phyloP scores from a whole-genome alignment of 129 eudicot genomes.

The Erigeron canadensis region DNA sequence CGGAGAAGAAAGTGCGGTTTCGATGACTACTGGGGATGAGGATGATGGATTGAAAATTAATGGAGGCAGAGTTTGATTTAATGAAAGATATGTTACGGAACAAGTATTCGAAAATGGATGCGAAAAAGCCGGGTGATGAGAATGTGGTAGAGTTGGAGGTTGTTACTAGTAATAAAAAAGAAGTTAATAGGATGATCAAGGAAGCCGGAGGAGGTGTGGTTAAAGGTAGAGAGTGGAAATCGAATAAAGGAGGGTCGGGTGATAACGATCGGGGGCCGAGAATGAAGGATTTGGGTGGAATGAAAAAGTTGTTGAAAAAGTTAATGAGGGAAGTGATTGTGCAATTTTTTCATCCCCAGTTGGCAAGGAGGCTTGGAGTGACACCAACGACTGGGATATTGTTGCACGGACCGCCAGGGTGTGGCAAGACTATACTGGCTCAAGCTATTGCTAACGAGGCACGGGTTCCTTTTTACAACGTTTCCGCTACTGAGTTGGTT shows the following conservation, averaged over 20 bases:
- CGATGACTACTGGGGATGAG: conserved; percentile 56
- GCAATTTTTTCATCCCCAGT: conserved; percentile 64
- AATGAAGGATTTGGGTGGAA: conserved; percentile 91
- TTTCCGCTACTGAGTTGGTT: conserved; percentile 90
- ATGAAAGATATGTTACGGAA: conserved; percentile 61
- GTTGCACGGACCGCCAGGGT: conserved; percentile 96
- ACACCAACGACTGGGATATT: conserved; percentile 73
- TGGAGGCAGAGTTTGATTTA: conserved; percentile 74
- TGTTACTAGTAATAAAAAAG: conserved; percentile 24
- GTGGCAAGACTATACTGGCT: conserved; percentile 92
- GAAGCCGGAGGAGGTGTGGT: conserved; percentile 14
- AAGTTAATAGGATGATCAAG: conserved; percentile 34
- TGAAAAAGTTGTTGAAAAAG: conserved; percentile 60
- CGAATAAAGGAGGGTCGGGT: conserved; percentile 29
- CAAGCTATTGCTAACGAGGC: conserved; percentile 95
- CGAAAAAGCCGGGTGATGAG: conserved; percentile 29
- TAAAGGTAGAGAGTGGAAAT: conserved; percentile 12
- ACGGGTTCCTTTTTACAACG: conserved; percentile 72
- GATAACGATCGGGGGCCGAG: conserved; percentile 40
- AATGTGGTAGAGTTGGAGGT: conserved; percentile 54
- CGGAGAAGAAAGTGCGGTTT: conserved; percentile 34
- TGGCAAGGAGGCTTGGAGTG: conserved; percentile 56
- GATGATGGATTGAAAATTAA: conserved; percentile 52
- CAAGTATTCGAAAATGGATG: conserved; percentile 31
- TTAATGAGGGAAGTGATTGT: conserved; percentile 75